Percentiles rank a stretch among this genome's conserved stretches.
These are phyloP conservation scores for Penicillium sp. DNA, from an alignment of 2,329 filamentous ascomycete species.

Conservation along the genomic window DNA sequence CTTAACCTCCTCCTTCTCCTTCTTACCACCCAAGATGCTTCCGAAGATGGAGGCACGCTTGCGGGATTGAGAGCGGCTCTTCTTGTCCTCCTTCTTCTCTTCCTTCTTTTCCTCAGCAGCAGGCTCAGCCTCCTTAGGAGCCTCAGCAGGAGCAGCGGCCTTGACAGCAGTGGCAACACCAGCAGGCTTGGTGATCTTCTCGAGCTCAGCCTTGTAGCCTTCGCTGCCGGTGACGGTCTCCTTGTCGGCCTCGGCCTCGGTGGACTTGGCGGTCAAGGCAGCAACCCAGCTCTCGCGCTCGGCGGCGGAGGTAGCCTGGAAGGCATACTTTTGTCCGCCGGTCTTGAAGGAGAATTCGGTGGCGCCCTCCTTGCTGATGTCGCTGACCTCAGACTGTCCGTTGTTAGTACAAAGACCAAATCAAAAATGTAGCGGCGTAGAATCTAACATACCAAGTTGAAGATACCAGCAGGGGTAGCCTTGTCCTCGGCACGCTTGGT, in stretches of 20 bases:
- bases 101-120: conserved; percentile 38
- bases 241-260: conserved; percentile 78
- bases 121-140: conserved; percentile 29
- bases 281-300: conserved; percentile 93
- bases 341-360: conserved; percentile 83
- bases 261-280: conserved; percentile 75
- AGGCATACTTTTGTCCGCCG: conserved; percentile 85
- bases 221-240: conserved; percentile 71
- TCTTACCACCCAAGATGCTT: conserved; percentile 55
- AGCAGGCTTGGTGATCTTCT: conserved; percentile 57
- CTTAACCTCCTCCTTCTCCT: conserved; percentile 46
- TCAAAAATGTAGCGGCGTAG: not conserved
- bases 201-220: conserved; percentile 80
- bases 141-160: conserved; percentile 8
- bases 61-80: conserved; percentile 58
- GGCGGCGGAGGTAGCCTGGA: conserved; percentile 70
- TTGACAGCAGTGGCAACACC: conserved; percentile 28
- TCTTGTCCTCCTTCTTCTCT: conserved; percentile 36
- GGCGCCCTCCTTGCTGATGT: conserved; percentile 70
- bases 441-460: conserved; percentile 71
- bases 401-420: conserved; percentile 24
- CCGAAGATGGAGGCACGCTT: conserved; percentile 59
- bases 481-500: conserved; percentile 81
- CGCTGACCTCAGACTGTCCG: conserved; percentile 59
- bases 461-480: conserved; percentile 71